A percentile compares a stretch with the other conserved stretches of the same genome.
These are phyloP conservation scores for Stachybotrys echinatus DNA, from an alignment of 2,329 filamentous ascomycete species.

Conservation along the genomic window DNA sequence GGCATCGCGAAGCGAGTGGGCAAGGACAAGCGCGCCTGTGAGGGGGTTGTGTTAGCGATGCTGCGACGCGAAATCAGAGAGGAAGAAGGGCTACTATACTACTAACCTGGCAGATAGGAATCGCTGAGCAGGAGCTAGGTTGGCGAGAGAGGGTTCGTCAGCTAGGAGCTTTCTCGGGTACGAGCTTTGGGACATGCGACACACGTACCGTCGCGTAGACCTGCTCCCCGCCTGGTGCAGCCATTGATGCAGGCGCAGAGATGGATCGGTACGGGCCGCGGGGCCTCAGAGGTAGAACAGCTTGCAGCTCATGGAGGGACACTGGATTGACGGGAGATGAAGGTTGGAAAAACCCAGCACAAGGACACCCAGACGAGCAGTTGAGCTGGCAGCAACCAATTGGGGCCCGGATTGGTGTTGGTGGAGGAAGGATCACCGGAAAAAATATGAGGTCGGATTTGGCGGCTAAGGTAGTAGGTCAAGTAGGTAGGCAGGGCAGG, in stretches of 20 bases:
- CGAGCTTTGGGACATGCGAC: constrained; percentile 1
- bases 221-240: constrained; percentile 37
- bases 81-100: background rate
- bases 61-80: background rate
- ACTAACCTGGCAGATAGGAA: constrained; percentile 81
- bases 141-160: constrained; percentile 5
- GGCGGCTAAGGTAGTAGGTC: background rate
- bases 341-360: background rate
- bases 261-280: background rate
- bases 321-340: background rate
- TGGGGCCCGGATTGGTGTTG: background rate
- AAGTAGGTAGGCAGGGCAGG: too few relatives aligned
- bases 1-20: constrained; percentile 89
- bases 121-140: constrained; percentile 84
- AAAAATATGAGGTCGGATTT: background rate
- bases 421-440: background rate
- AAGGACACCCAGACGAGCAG: background rate
- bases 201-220: constrained; percentile 52
- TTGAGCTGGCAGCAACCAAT: background rate
- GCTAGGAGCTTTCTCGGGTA: background rate
- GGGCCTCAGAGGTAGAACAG: constrained; percentile 3
- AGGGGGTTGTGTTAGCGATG: constrained; percentile 7
- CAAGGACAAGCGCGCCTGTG: constrained; percentile 83
- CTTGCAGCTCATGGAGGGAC: constrained; percentile 5
- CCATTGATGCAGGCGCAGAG: constrained; percentile 21